Percentiles rank a stretch among this genome's conserved stretches.
Evolutionary conservation across 2,329 filamentous ascomycete genomes (phyloP).

Genomic region (Pseudonectria foliicola): DNA sequence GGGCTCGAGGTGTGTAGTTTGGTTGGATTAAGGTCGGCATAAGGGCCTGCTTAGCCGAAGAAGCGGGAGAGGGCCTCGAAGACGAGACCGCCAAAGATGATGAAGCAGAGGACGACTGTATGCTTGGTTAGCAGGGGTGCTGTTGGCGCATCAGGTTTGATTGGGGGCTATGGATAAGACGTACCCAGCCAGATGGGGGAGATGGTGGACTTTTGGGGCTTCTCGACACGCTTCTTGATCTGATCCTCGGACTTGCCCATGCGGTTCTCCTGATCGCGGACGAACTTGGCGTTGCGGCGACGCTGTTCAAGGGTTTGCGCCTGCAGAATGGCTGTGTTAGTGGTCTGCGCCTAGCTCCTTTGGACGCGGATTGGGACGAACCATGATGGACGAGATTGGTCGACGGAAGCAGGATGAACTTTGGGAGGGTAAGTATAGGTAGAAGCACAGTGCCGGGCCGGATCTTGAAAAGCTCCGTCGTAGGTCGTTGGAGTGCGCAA

Average conservation of each 20-base stretch:
- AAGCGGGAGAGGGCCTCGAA: constrained; percentile 52
- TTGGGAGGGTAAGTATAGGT: too few relatives aligned
- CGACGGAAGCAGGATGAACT: too few relatives aligned
- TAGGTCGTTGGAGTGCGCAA: too few relatives aligned
- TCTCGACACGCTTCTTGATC: constrained; percentile 54
- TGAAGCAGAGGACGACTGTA: constrained; percentile 49
- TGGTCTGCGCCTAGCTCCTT: too few relatives aligned
- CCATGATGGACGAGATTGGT: constrained; percentile 5
- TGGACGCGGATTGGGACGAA: neutral
- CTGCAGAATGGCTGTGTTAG: constrained; percentile 32
- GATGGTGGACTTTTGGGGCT: constrained; percentile 51
- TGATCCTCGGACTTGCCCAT: constrained; percentile 66
- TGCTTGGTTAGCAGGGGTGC: neutral
- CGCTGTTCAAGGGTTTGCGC: constrained; percentile 81
- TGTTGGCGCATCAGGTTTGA: neutral
- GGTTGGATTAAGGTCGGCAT: neutral
- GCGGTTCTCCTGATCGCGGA: constrained; percentile 62
- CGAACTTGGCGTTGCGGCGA: constrained; percentile 72
- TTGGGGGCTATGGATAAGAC: too few relatives aligned
- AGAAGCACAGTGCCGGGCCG: too few relatives aligned
- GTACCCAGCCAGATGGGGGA: constrained; percentile 58
- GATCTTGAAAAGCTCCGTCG: neutral
- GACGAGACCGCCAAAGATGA: constrained; percentile 53
- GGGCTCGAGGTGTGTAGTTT: constrained; percentile 5
- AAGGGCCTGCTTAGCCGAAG: constrained; percentile 28